phyloP scores from a whole-genome alignment of 2,329 filamentous ascomycete genomes.

The Orbilia oligospora region DNA sequence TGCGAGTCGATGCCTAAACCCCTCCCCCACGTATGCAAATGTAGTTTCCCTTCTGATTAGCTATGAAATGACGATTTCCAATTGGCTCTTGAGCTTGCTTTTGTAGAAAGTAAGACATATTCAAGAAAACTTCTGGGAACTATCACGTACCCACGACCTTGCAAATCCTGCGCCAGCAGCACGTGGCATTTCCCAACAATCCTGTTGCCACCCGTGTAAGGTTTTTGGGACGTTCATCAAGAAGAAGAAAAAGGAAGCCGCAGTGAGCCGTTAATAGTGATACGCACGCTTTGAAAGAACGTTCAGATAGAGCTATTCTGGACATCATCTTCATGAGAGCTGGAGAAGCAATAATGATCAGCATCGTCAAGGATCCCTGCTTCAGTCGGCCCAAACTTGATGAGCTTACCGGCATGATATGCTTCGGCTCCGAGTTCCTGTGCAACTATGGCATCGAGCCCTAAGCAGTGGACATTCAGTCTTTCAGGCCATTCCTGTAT shows the following conservation, averaged over 20 bases:
- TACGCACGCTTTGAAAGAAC: constrained; percentile 56
- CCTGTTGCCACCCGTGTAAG: constrained; percentile 55
- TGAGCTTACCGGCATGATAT: constrained; percentile 45
- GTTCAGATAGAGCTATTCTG: constrained; percentile 39
- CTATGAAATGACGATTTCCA: constrained; percentile 12
- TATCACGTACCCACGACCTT: constrained; percentile 43
- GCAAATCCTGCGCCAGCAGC: constrained; percentile 55
- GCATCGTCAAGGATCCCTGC: background rate
- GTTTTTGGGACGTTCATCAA: background rate
- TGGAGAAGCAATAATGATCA: constrained; percentile 13
- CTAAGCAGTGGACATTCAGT: constrained; percentile 49
- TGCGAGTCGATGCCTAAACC: constrained; percentile 65
- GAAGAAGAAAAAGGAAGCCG: background rate
- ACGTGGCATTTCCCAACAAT: constrained; percentile 61
- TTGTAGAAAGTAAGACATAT: constrained; percentile 52
- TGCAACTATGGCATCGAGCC: constrained; percentile 55
- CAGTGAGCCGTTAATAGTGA: constrained; percentile 17
- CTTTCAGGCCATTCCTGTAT: constrained; percentile 62
- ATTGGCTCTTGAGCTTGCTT: background rate
- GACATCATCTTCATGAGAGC: constrained; percentile 56
- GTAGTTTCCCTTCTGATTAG: constrained; percentile 51
- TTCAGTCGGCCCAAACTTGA: background rate
- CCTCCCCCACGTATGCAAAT: constrained; percentile 36
- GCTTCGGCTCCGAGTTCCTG: constrained; percentile 46
- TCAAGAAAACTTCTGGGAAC: constrained; percentile 1